Conservation (phyloP, 176 grass and related monocot genomes). For the Otatea glauca region DNA sequence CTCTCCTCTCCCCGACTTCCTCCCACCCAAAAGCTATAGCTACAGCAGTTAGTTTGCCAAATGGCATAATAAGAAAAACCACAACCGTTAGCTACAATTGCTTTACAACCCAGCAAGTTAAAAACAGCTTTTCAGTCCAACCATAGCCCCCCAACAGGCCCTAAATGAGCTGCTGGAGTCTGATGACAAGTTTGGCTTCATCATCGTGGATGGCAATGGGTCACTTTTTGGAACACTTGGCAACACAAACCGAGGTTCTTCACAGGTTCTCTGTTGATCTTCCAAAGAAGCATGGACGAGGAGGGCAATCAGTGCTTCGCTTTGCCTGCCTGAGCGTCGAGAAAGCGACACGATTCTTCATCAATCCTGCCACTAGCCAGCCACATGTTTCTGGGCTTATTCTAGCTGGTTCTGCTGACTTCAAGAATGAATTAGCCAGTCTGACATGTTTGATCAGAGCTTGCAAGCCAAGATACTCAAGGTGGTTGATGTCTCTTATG, state of each 20-base stretch:
- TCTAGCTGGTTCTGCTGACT: constrained; percentile 56
- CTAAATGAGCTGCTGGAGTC: constrained; percentile 53
- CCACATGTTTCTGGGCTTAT: constrained; percentile 57
- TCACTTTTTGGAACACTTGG: constrained; percentile 53
- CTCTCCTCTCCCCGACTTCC: too few species aligned
- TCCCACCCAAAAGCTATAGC: too few species aligned
- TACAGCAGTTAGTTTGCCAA: too few species aligned
- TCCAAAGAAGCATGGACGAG: constrained; percentile 56
- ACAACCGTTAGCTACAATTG: too few species aligned
- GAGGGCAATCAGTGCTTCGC: constrained; percentile 50
- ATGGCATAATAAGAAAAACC: too few species aligned
- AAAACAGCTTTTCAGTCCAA: too few species aligned
- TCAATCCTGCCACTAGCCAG: constrained; percentile 50
- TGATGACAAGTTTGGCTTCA: constrained; percentile 62
- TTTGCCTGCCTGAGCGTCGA: constrained; percentile 56
- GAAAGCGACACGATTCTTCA: constrained; percentile 49
- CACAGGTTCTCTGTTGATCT: constrained; percentile 56
- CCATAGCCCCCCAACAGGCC: too few species aligned
- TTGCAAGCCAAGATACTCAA: constrained; percentile 47
- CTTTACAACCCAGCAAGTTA: too few species aligned
- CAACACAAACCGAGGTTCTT: constrained; percentile 48
- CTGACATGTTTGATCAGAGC: constrained; percentile 55
- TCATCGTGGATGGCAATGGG: constrained; percentile 51
- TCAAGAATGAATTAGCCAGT: constrained; percentile 54
- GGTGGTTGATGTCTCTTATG: constrained; percentile 56